These are phyloP conservation scores for Lasiodiplodia sp. DNA, from an alignment of 2,329 filamentous ascomycete species.

Conservation along the genomic window DNA sequence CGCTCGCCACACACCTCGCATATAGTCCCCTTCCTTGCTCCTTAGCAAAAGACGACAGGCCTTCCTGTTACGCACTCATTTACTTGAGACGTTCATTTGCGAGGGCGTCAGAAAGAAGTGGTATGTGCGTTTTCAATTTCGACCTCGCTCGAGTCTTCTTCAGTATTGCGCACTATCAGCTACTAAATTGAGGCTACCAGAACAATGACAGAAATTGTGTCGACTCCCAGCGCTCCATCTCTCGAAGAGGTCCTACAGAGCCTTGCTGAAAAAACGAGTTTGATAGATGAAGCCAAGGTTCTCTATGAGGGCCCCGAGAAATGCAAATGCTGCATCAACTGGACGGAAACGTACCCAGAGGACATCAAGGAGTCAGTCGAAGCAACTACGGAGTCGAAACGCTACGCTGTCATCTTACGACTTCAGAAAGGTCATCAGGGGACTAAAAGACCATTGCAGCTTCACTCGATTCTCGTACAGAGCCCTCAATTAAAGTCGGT, in stretches of 20 bases:
- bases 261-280: not conserved
- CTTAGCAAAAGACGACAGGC: too few species aligned
- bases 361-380: conserved; percentile 33
- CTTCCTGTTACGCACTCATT: too few species aligned
- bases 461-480: conserved; percentile 44
- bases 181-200: too few species aligned
- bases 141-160: too few species aligned
- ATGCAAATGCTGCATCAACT: conserved; percentile 34
- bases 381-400: conserved; percentile 32
- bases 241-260: not conserved
- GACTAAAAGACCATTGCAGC: conserved; percentile 32
- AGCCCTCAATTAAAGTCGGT: conserved; percentile 43
- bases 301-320: conserved; percentile 33
- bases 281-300: conserved; percentile 24
- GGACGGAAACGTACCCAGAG: conserved; percentile 34
- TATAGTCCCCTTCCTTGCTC: too few species aligned
- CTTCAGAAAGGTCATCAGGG: conserved; percentile 24
- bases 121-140: too few species aligned
- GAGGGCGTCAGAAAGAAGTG: too few species aligned
- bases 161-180: too few species aligned
- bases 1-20: too few species aligned
- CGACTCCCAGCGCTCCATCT: not conserved
- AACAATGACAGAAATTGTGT: too few species aligned
- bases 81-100: too few species aligned
- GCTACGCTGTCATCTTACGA: conserved; percentile 33